Base-by-base conservation (phyloP, 2,329 filamentous ascomycete genomes). In the Didymella arachidicola region DNA sequence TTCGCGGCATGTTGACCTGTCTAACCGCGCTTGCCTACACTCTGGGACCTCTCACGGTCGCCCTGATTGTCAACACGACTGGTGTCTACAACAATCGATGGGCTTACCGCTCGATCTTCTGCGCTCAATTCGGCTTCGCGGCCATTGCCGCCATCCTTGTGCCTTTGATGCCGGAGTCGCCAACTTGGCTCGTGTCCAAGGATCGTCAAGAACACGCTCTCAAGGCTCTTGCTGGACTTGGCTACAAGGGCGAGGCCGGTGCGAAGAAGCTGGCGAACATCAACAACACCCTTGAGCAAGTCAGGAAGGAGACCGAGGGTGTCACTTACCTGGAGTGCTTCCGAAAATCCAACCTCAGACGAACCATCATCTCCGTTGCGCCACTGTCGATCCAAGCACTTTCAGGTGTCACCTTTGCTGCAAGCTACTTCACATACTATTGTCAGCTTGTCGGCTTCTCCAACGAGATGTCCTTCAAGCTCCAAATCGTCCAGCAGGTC, bases 311-410 rank as follows among this genome's bases (percentile, higher is more conserved):
- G 59, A 70, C 64, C 43, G 12, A 38, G 34, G 91, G 91, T 39
- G 85, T 89, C 8, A 87, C 84, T 42, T 96, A 94, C 75, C 77
- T 84, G 66, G 92, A 95, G 73, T 96, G 91, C 79, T 95, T 96
- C 83, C 88, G 84, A 73, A 90, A 90, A 12, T 84, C 85, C 19
- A 88, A 96, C 71, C 80, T 88, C 46, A 88, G 92, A 56, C 86
- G 92, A 19, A 95, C 92, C 2, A 91, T 90, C 71, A 87, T 88
- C 63, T 81, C 85, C 25, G 82, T 83, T 61, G 73, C 77, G 68
- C 72, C 71, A 18, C 79, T 78, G 66, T 75, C 73, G 10, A 80
- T 79, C 42, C 79, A 82, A 53, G 76, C 75, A 43, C 73, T 70
- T n/a, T 67, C 60, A 22, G 69, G 64, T 27, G 60, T 67, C 26